Evolutionary conservation across 1,284 basidiomycete species (phyloP).

Genomic region (Violaceomyces palustris): DNA sequence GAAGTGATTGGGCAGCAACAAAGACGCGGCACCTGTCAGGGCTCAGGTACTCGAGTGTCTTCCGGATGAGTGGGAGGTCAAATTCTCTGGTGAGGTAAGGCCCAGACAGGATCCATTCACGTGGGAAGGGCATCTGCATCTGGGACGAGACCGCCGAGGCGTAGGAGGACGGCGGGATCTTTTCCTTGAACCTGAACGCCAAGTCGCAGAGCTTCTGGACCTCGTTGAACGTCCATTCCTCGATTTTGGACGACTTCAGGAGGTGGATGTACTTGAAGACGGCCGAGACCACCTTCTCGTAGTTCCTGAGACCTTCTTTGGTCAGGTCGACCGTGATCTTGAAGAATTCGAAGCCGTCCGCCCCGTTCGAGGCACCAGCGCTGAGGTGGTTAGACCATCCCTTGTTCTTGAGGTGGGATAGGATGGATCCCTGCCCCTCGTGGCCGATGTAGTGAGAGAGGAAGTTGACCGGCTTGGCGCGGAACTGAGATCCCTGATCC

Average conservation of each 20-base stretch:
- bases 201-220: constrained; percentile 68
- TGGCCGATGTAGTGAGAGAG: constrained; percentile 87
- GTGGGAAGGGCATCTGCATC: constrained; percentile 75
- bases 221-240: constrained; percentile 74
- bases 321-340: constrained; percentile 79
- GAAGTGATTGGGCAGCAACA: constrained; percentile 65
- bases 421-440: constrained; percentile 88
- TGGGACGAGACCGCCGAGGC: constrained; percentile 71
- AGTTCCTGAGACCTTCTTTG: constrained; percentile 78
- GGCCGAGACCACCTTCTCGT: constrained; percentile 68
- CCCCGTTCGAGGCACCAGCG: constrained; percentile 65
- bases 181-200: constrained; percentile 84
- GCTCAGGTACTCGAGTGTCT: constrained; percentile 63
- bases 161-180: constrained; percentile 72
- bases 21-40: constrained; percentile 67
- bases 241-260: constrained; percentile 66
- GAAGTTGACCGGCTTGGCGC: constrained; percentile 72
- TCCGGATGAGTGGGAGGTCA: constrained; percentile 64
- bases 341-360: constrained; percentile 80
- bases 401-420: constrained; percentile 84
- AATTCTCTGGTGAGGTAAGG: constrained; percentile 73
- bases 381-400: constrained; percentile 83
- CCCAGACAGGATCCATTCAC: constrained; percentile 71
- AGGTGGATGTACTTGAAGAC: constrained; percentile 85
- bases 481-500: constrained; percentile 70